Evolutionary conservation across 371 early-diverging fungal genomes (phyloP).

Genomic region (Encephalitozoon cuniculi): DNA sequence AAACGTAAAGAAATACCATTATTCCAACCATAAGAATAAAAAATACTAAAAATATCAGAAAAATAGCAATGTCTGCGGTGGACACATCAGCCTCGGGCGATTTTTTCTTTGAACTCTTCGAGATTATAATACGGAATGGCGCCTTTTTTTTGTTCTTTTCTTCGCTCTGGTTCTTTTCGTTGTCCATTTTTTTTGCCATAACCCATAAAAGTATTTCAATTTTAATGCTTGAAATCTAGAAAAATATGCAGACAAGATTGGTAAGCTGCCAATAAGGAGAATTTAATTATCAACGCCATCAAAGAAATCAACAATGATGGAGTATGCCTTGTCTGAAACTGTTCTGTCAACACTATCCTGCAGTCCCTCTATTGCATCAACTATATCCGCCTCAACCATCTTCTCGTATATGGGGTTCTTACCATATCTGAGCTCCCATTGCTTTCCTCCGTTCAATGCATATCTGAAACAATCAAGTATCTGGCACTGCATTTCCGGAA

Average conservation of each 20-base stretch:
- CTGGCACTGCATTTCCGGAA: conserved; percentile 78
- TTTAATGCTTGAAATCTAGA: too few species aligned
- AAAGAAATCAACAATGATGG: conserved; percentile 57
- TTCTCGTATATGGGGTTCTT: conserved; percentile 42
- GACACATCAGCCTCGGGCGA: too few species aligned
- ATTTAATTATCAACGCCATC: conserved; percentile 45
- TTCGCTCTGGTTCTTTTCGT: too few species aligned
- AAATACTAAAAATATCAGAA: too few species aligned
- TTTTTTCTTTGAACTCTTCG: too few species aligned
- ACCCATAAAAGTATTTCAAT: too few species aligned
- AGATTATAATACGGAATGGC: too few species aligned
- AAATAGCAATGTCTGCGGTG: too few species aligned
- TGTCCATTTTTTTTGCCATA: too few species aligned
- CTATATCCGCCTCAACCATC: conserved; percentile 42
- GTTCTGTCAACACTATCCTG: conserved; percentile 36
- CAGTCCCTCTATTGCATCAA: conserved; percentile 56
- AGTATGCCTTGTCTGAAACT: conserved; percentile 47
- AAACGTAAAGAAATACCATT: too few species aligned
- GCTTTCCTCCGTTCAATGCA: conserved; percentile 81
- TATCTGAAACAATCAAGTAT: conserved; percentile 89
- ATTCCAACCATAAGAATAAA: too few species aligned
- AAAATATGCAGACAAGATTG: not conserved
- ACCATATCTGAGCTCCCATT: conserved; percentile 63
- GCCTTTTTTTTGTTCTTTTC: too few species aligned
- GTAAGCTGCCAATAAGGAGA: not conserved